Evolutionary conservation across 2,329 filamentous ascomycete genomes (phyloP), one percentile per base, ranked within the genome.

Genomic region (Fusarium avenaceum): DNA sequence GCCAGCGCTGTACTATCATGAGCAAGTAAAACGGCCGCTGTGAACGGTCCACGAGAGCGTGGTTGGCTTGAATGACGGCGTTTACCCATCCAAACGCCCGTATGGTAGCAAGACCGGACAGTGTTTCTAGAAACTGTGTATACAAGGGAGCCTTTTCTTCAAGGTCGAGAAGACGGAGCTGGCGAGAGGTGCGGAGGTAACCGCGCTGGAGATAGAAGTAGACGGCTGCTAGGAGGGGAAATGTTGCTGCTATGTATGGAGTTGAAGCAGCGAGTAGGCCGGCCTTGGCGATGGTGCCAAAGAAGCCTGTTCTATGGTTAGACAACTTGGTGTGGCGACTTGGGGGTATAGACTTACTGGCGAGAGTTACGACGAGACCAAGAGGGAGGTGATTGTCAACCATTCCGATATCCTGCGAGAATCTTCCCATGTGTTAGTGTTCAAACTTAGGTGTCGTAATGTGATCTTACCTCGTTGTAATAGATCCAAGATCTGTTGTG

Each of bases 11-110:
- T 5, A 88, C 81, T 39, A 83, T 82, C 57, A 81, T 84, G 7
- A 89, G 78, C 0, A 88, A 79, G 67, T 90, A 90, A 49, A 84
- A 86, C 0, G 87, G 86, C 22, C 79, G 76, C 67, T 89, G 87
- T 0, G 86, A 87, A 7, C 76, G 75, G 60, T 89, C 84, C 2
- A 89, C 76, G 0, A 86, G 78, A 6, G 69, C 64, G 17, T 83
- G 74, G 56, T 86, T 87, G 62, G 80, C 80, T 28, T 80, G 69
- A 17, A 82, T 76, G 54, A 79, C 77, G 4, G 76, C 71, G 13
- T 69, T 60, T 30, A 78, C 72, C 84, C 84, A 86, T 2, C 79
- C 82, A 62, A 87, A 89, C 2, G 87, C 84, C 11, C 86, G 81
- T 35, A 88, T 82, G 0, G 84, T 86, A 1, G 79, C 65, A 0